Conservation (phyloP, 768 basidiomycete genomes). For the Pilatotrama ljubarskyi region DNA sequence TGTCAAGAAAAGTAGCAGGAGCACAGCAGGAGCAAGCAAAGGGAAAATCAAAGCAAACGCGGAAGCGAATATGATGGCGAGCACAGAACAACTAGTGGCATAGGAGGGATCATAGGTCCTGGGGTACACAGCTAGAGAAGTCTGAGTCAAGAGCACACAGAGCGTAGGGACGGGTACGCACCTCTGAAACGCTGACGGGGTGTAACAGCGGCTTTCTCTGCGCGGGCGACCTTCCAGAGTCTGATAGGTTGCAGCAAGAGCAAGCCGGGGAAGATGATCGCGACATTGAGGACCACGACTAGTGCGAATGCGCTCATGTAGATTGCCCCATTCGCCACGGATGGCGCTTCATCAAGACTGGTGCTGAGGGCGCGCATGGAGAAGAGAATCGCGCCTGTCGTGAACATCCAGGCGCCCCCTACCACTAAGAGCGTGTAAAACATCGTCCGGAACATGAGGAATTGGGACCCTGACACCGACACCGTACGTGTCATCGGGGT, state of each 20-base stretch:
- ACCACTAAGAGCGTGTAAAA: conserved; percentile 59
- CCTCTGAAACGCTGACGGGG: conserved; percentile 80
- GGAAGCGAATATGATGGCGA: conserved; percentile 71
- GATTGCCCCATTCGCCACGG: conserved; percentile 68
- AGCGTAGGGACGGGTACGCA: conserved; percentile 35
- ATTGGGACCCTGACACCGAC: conserved; percentile 62
- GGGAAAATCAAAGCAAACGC: conserved; percentile 78
- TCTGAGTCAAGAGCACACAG: neutral
- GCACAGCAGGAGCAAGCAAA: conserved; percentile 69
- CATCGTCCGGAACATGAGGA: conserved; percentile 61
- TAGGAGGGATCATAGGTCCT: conserved; percentile 68
- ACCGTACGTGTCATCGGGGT: conserved; percentile 54
- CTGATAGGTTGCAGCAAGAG: conserved; percentile 72
- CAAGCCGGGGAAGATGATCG: conserved; percentile 69
- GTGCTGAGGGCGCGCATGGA: conserved; percentile 58
- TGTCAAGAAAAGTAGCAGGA: conserved; percentile 62
- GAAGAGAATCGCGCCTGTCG: conserved; percentile 70
- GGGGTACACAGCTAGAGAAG: conserved; percentile 61
- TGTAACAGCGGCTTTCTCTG: conserved; percentile 63
- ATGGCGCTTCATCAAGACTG: conserved; percentile 35
- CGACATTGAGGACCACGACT: conserved; percentile 59
- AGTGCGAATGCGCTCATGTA: conserved; percentile 67
- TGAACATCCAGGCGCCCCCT: conserved; percentile 60
- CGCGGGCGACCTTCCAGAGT: conserved; percentile 55
- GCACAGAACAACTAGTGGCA: conserved; percentile 62